phyloP scores from a whole-genome alignment of 306 rosid species.

The Styphnolobium japonicum region DNA sequence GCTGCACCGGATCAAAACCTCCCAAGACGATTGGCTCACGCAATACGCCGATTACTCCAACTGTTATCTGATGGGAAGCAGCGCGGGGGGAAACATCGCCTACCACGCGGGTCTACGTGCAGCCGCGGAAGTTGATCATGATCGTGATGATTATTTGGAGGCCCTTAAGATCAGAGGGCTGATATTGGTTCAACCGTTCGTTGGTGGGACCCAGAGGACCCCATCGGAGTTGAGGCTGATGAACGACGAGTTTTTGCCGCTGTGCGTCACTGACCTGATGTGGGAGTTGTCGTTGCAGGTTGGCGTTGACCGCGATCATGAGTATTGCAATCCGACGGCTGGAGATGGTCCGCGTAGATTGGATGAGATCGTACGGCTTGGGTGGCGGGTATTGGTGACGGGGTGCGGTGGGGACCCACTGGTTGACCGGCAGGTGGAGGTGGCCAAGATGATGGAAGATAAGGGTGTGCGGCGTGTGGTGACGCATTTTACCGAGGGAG shows the following conservation, averaged over 20 bases:
- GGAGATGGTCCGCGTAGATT: not conserved
- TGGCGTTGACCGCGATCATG: slow-evolving; percentile 16
- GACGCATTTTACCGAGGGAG: not conserved
- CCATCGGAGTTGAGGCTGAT: slow-evolving; percentile 26
- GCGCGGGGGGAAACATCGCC: slow-evolving; percentile 31
- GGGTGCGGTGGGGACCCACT: slow-evolving; percentile 38
- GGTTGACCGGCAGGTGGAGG: slow-evolving; percentile 26
- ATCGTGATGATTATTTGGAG: too few relatives aligned
- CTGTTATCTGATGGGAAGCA: slow-evolving; percentile 25
- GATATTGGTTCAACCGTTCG: slow-evolving; percentile 29
- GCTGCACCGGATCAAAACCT: slow-evolving; percentile 8
- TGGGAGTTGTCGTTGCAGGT: slow-evolving; percentile 29
- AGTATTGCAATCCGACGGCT: slow-evolving; percentile 16
- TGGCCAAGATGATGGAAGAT: not conserved
- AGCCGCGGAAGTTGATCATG: not conserved
- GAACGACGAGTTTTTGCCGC: not conserved
- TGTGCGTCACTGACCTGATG: not conserved
- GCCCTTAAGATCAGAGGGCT: slow-evolving; percentile 29
- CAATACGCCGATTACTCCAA: slow-evolving; percentile 8
- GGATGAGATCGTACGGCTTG: not conserved
- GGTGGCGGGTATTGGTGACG: slow-evolving; percentile 19
- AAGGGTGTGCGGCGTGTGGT: slow-evolving; percentile 4
- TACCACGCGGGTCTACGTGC: slow-evolving; percentile 21
- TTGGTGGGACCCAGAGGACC: slow-evolving; percentile 31
- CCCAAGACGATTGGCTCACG: slow-evolving; percentile 9